phyloP scores from a whole-genome alignment of 1,284 basidiomycete species.

The Sphagnurus paluster region DNA sequence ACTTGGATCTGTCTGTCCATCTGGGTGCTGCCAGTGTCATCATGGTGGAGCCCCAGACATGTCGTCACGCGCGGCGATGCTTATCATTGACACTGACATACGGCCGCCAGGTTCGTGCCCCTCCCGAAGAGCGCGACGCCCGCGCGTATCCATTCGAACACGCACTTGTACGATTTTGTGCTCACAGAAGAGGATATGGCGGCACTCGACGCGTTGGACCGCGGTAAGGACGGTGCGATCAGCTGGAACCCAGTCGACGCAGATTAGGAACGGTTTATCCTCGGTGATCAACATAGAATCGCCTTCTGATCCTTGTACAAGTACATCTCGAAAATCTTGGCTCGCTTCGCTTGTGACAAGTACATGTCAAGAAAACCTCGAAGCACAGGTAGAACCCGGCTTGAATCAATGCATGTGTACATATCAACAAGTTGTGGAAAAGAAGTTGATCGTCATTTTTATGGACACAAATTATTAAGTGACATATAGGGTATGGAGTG shows the following conservation, averaged over 20 bases:
- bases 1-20: not conserved
- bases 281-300: too few relatives aligned
- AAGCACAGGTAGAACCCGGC: too few relatives aligned
- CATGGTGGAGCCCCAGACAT: too few relatives aligned
- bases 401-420: conserved; percentile 14
- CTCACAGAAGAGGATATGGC: conserved; percentile 63
- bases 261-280: conserved; percentile 20
- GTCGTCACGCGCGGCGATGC: too few relatives aligned
- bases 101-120: conserved; percentile 53
- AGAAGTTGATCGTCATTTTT: too few relatives aligned
- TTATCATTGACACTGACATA: not conserved
- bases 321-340: too few relatives aligned
- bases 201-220: conserved; percentile 60
- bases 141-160: conserved; percentile 67
- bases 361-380: too few relatives aligned
- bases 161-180: conserved; percentile 70
- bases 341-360: too few relatives aligned
- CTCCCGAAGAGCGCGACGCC: conserved; percentile 78
- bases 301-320: too few relatives aligned
- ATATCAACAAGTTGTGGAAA: conserved; percentile 6
- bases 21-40: too few relatives aligned
- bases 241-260: conserved; percentile 74
- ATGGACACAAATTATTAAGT: conserved; percentile 15
- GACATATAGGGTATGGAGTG: conserved; percentile 14
- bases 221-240: conserved; percentile 59